Conservation (phyloP, 306 rosid genomes). For the cucumber (Cucumis sativus) region DNA sequence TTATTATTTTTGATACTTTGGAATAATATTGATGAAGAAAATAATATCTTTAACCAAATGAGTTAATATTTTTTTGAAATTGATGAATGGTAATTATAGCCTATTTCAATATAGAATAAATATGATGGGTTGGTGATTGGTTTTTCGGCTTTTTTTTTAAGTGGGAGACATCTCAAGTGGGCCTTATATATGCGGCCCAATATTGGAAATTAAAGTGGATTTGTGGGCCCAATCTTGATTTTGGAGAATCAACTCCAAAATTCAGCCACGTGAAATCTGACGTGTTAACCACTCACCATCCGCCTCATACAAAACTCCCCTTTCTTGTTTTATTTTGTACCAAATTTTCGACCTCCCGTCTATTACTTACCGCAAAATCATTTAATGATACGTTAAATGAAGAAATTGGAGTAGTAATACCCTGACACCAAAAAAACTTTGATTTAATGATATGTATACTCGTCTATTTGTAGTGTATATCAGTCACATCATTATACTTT, state of each 20-base stretch:
- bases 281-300: neutral
- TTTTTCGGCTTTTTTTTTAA: neutral
- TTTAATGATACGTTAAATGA: too few species aligned
- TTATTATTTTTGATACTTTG: too few species aligned
- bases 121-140: neutral
- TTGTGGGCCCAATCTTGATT: neutral
- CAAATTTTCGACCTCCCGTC: too few species aligned
- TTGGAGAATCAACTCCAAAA: neutral
- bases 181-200: neutral
- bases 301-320: neutral
- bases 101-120: neutral
- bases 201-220: neutral
- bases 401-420: too few species aligned
- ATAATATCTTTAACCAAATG: too few species aligned
- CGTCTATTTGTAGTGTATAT: too few species aligned
- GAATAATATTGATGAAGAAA: too few species aligned
- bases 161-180: neutral
- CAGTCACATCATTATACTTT: too few species aligned
- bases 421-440: too few species aligned
- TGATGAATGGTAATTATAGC: neutral
- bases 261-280: neutral
- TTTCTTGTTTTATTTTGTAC: too few species aligned
- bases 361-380: too few species aligned
- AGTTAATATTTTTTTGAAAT: neutral
- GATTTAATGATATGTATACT: too few species aligned